These are phyloP conservation scores for Amanita inopinata DNA, from an alignment of 768 basidiomycete species.

Conservation along the genomic window DNA sequence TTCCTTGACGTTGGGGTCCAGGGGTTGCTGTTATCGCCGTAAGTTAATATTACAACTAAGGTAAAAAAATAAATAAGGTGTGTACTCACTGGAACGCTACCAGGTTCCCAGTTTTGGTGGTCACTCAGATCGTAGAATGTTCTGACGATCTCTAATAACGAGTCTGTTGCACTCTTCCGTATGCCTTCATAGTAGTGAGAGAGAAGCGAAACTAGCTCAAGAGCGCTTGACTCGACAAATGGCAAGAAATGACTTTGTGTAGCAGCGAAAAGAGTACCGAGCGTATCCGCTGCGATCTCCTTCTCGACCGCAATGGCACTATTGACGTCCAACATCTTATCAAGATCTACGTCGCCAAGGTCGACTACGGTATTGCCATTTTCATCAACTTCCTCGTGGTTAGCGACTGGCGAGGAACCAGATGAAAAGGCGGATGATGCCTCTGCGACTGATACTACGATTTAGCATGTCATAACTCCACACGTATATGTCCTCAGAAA, in stretches of 20 bases:
- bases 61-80: slow-evolving; percentile 9
- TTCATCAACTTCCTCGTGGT: slow-evolving; percentile 41
- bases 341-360: slow-evolving; percentile 71
- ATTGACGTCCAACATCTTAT: slow-evolving; percentile 87
- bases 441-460: slow-evolving; percentile 42
- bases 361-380: slow-evolving; percentile 54
- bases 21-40: slow-evolving; percentile 22
- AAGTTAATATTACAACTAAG: not conserved
- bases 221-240: slow-evolving; percentile 73
- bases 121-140: slow-evolving; percentile 88
- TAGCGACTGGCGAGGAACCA: slow-evolving; percentile 66
- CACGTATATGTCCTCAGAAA: not conserved
- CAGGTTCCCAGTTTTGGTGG: slow-evolving; percentile 76
- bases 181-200: slow-evolving; percentile 97
- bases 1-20: slow-evolving; percentile 65
- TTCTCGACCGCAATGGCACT: slow-evolving; percentile 97
- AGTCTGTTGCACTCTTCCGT: slow-evolving; percentile 84
- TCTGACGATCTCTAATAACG: slow-evolving; percentile 79
- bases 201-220: slow-evolving; percentile 71
- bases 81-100: slow-evolving; percentile 53
- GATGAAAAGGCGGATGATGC: slow-evolving; percentile 57
- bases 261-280: slow-evolving; percentile 81
- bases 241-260: slow-evolving; percentile 83
- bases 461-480: slow-evolving; percentile 6
- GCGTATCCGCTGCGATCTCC: slow-evolving; percentile 95